phyloP scores from a whole-genome alignment of 192 early-diverging fungal species.

The Diversispora eburnea region DNA sequence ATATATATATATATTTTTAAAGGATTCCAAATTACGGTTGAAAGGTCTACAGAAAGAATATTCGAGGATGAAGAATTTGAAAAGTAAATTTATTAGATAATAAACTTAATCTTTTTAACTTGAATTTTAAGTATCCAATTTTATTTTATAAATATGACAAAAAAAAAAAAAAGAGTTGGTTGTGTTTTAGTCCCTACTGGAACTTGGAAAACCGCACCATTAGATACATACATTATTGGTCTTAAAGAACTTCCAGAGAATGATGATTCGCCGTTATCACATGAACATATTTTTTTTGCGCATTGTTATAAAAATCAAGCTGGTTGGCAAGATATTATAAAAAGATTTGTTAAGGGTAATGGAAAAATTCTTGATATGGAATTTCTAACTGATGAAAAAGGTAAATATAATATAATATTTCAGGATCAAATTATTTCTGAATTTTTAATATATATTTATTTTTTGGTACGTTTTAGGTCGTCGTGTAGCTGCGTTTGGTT shows the following conservation, averaged over 20 bases:
- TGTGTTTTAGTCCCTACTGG: constrained; percentile 74
- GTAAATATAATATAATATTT: constrained; percentile 21
- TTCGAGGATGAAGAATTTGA: constrained; percentile 88
- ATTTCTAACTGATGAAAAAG: constrained; percentile 81
- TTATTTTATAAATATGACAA: background rate
- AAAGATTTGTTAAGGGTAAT: constrained; percentile 78
- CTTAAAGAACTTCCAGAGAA: constrained; percentile 97
- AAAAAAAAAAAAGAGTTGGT: constrained; percentile 54
- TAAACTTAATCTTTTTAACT: background rate
- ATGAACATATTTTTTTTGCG: constrained; percentile 97
- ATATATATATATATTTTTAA: too few species aligned
- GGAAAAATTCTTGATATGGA: constrained; percentile 92
- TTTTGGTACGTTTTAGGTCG: constrained; percentile 45
- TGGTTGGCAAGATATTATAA: constrained; percentile 89
- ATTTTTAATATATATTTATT: too few species aligned
- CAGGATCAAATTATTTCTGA: background rate
- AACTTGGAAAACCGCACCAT: constrained; percentile 84
- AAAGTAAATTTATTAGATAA: constrained; percentile 41
- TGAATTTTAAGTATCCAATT: constrained; percentile 2
- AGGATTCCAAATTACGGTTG: constrained; percentile 87
- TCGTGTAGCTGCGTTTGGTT: constrained; percentile 95
- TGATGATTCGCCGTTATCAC: constrained; percentile 82
- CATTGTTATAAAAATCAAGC: constrained; percentile 97
- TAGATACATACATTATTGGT: constrained; percentile 90
- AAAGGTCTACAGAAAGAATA: constrained; percentile 75